Percentiles rank a stretch among this genome's conserved stretches.
phyloP scores from a whole-genome alignment of 768 basidiomycete genomes.

The Collybia mongolica region DNA sequence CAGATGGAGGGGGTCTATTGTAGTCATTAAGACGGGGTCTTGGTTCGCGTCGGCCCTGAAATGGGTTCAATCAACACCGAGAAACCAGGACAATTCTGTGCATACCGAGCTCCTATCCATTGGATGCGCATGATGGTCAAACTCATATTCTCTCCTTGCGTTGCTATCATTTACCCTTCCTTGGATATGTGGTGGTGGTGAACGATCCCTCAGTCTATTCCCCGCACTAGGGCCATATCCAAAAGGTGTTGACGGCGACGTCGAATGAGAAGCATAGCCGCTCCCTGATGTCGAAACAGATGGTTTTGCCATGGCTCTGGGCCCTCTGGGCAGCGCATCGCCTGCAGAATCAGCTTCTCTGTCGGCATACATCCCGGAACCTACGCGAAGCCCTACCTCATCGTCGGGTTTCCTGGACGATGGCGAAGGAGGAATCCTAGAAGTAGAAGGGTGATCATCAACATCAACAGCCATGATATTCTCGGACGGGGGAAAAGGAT shows the following conservation, averaged over 20 bases:
- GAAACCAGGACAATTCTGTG: neutral
- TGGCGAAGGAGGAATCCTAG: conserved; percentile 14
- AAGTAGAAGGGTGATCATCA: conserved; percentile 17
- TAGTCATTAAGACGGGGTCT: conserved; percentile 21
- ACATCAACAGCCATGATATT: conserved; percentile 25
- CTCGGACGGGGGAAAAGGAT: conserved; percentile 15
- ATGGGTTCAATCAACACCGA: neutral
- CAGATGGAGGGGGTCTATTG: conserved; percentile 14
- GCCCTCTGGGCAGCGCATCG: conserved; percentile 16
- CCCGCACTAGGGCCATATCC: neutral
- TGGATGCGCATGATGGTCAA: neutral
- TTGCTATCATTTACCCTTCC: conserved; percentile 1
- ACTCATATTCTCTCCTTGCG: conserved; percentile 3
- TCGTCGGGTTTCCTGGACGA: conserved; percentile 3
- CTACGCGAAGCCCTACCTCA: conserved; percentile 8
- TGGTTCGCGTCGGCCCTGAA: conserved; percentile 21
- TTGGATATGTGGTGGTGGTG: conserved; percentile 16
- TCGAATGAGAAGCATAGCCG: neutral
- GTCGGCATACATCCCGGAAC: conserved; percentile 30
- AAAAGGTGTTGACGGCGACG: conserved; percentile 11
- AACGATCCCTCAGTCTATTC: conserved; percentile 12
- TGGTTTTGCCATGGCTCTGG: conserved; percentile 27
- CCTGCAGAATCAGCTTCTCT: conserved; percentile 12
- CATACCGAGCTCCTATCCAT: conserved; percentile 7
- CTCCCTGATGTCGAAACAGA: neutral